Base-by-base conservation (phyloP, 2,329 filamentous ascomycete genomes). In the Periconia macrospinosa region DNA sequence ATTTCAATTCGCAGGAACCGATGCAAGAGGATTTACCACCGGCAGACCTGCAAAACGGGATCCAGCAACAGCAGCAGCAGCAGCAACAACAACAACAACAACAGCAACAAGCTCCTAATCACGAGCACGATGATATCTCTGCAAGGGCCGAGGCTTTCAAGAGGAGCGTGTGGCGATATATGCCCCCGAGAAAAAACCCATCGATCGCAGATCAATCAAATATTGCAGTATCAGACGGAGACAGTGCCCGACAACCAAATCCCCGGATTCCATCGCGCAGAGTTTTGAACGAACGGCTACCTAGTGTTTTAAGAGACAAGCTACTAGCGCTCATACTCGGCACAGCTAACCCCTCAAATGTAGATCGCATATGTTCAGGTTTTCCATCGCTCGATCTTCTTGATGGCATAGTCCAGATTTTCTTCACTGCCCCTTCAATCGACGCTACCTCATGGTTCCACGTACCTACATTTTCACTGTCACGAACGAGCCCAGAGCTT, bases 301-400 rank as follows among this genome's bases (percentile, higher is more conserved):
- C 71, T 17, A 72, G 73, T 42, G 73, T 70, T 2, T 75, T 74
- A 18, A 71, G 78, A 30, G 88, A 91, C 67, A 81, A 80, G 45
- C 80, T 89, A 1, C 75, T 91, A 51, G 85, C 82, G 11, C 79
- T 89, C 53, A 82, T 90, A 1, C 73, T 90, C 35, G 78, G 80
- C 47, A 84, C 81, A 3, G 86, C 82, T 60, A 81, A 80, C 45
- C 73, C 74, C 2, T 62, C 81, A 70, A 73, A 80, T 71, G 71
- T 80, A 66, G 60, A 59, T 54, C 80, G 76, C 47, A 82, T 84
- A 18, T 83, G 81, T 17, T 81, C 79, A 1, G 86, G 85, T 0
- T 89, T 89, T 57, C 85, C 85, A 0, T 84, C 83, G 1, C 78
- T 83, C 17, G 81, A 84, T 19, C 69, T 85, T 14, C 75, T 88